Evolutionary conservation across 345 rosid species (phyloP).

Genomic region (Sisymbrium altissimum): DNA sequence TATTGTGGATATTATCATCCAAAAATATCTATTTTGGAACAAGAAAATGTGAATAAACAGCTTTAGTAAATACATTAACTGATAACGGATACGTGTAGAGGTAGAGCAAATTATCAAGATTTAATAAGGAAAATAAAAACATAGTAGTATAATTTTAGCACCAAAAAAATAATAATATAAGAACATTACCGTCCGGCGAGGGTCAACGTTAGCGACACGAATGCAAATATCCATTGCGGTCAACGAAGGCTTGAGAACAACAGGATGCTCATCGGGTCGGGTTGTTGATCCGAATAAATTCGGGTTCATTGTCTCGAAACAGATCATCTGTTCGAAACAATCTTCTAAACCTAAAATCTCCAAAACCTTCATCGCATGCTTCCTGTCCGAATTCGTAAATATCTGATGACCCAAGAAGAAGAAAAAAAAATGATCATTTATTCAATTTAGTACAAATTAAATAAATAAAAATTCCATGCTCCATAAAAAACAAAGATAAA

Average conservation of each 20-base stretch:
- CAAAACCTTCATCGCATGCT: constrained; percentile 59
- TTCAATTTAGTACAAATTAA: neutral
- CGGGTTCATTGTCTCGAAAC: constrained; percentile 94
- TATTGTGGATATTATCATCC: constrained; percentile 68
- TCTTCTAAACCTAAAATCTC: constrained; percentile 61
- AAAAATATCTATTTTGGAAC: constrained; percentile 53
- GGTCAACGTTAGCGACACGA: constrained; percentile 54
- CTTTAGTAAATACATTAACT: neutral
- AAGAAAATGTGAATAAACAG: neutral
- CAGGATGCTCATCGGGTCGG: constrained; percentile 71
- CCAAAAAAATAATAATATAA: neutral
- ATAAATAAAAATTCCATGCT: neutral
- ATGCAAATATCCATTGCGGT: constrained; percentile 76
- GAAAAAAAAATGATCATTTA: neutral
- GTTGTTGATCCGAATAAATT: constrained; percentile 43
- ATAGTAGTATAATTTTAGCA: neutral
- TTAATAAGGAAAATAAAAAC: neutral
- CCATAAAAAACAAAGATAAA: neutral
- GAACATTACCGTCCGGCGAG: constrained; percentile 55
- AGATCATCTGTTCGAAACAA: constrained; percentile 78
- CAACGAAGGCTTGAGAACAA: constrained; percentile 73
- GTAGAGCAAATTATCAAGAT: neutral
- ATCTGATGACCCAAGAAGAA: constrained; percentile 38
- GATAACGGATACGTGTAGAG: neutral
- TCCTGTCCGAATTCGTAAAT: constrained; percentile 87